These are phyloP conservation scores for Aspergillus baeticus DNA, from an alignment of 495 filamentous ascomycete genomes.

Conservation along the genomic window DNA sequence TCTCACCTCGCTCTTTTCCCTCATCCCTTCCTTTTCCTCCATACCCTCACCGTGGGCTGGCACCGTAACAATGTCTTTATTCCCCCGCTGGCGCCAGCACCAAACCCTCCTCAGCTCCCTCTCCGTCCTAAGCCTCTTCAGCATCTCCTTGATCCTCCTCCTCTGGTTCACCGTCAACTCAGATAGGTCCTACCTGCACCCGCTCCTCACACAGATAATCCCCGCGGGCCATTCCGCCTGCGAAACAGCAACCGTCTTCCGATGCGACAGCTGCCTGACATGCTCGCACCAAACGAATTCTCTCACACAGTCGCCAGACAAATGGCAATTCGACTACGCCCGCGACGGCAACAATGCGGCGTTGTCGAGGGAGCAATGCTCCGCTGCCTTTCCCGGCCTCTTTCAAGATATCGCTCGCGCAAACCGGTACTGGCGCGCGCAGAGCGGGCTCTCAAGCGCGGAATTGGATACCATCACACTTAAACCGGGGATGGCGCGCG, in stretches of 20 bases:
- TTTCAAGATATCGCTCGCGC: constrained; percentile 45
- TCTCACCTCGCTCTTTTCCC: no score
- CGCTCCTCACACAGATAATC: constrained; percentile 38
- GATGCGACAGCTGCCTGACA: constrained; percentile 39
- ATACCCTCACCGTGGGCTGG: neutral
- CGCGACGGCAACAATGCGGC: constrained; percentile 39
- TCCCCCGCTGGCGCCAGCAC: constrained; percentile 25
- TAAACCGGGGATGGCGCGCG: constrained; percentile 35
- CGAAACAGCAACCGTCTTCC: constrained; percentile 39
- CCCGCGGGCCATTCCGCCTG: constrained; percentile 44
- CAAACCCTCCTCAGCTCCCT: constrained; percentile 24
- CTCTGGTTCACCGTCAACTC: constrained; percentile 44
- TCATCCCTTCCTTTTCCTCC: no score
- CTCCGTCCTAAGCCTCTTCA: constrained; percentile 21
- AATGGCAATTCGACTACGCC: constrained; percentile 35
- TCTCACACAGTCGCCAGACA: constrained; percentile 10
- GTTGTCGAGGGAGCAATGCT: constrained; percentile 38
- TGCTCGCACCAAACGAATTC: constrained; percentile 24
- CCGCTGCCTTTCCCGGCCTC: constrained; percentile 44
- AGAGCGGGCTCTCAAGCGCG: constrained; percentile 27
- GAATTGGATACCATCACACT: constrained; percentile 32
- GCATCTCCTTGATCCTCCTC: constrained; percentile 18
- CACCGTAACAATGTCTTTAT: no score
- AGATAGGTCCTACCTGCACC: constrained; percentile 37
- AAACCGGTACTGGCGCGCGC: constrained; percentile 28